Conservation (phyloP, 2,329 filamentous ascomycete genomes). For the Botrytis pseudocinerea region DNA sequence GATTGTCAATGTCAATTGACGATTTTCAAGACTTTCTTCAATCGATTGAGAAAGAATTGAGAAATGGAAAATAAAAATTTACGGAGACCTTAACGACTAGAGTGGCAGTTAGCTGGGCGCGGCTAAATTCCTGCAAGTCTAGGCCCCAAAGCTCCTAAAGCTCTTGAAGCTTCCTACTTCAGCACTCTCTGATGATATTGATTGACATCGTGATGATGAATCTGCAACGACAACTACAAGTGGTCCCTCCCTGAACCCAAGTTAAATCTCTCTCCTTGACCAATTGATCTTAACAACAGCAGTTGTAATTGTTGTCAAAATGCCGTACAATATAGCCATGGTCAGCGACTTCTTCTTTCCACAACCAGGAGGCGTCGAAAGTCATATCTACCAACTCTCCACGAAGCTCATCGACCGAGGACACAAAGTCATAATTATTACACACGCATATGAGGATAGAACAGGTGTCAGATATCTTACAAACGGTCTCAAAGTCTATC, state of each 20-base stretch:
- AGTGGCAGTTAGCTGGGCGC: conserved; percentile 2
- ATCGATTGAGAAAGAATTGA: background rate
- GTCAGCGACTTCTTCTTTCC: conserved; percentile 99
- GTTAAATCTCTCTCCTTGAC: background rate
- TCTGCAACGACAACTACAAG: background rate
- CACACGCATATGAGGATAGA: conserved; percentile 87
- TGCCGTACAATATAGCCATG: conserved; percentile 74
- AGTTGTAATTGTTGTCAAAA: conserved; percentile 26
- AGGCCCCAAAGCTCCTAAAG: background rate
- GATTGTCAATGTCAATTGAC: background rate
- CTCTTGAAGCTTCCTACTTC: background rate
- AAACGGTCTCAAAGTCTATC: conserved; percentile 97
- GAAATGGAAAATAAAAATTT: conserved; percentile 25
- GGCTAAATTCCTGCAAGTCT: background rate
- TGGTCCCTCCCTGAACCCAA: background rate
- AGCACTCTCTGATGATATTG: background rate
- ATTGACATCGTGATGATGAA: background rate
- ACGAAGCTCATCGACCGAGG: conserved; percentile 95
- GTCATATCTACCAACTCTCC: conserved; percentile 96
- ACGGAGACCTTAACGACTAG: conserved; percentile 10
- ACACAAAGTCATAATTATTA: conserved; percentile 97
- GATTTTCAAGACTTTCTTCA: background rate
- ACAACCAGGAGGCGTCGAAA: conserved; percentile 93
- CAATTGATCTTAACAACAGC: background rate
- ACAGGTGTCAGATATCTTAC: conserved; percentile 93